Base-by-base conservation (phyloP, 129 eudicot genomes). In the Heracleum sosnowskyi region DNA sequence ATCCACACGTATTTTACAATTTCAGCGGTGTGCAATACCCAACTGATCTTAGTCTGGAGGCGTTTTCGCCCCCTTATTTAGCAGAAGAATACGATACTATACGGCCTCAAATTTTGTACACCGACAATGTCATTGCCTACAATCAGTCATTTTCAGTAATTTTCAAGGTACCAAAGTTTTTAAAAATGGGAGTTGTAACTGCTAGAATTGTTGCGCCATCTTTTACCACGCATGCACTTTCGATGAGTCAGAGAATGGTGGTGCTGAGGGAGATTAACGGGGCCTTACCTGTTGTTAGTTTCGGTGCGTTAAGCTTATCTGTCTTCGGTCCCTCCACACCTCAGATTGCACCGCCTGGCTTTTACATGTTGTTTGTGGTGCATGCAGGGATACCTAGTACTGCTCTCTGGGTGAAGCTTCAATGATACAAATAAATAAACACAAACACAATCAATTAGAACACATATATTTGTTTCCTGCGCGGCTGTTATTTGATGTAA, bases 201-300 rank as follows among this genome's bases (percentile, higher is more conserved):
- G 92, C 85, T 24, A 76, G 91, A 78, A 81, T 92, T 11, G 77
- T 92, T 7, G 88, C 93, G 5, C 98, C 98, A 42, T 81, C 98
- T 5, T 92, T 92, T 36, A 84, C 84, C 24, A 92, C 98, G 36
- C 98, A 92, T 75, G 84, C 93, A 11, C 39, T 88, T 53, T 89
- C 91, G 28, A 90, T 88, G 96, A 92, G 90, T 78, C 98, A 88
- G 77, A 87, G 96, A 78, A 90, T 92, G 93, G 93, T 92, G 82
- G 85, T 90, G 74, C 35, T 92, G 46, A 83, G 78, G 79, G 78
- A 62, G 55, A 73, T 46, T 34, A 60, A 60, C 16, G 78, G 81
- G 82, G 85, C 84, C 24, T 24, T 83, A 2, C 34, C 34, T 20
- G 79, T 81, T 16, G 79, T 80, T 20, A 78, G 75, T 22, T 29